A percentile compares a stretch with the other conserved stretches of the same genome.
phyloP scores from a whole-genome alignment of 1,284 basidiomycete genomes.

The Boletus calvinii region DNA sequence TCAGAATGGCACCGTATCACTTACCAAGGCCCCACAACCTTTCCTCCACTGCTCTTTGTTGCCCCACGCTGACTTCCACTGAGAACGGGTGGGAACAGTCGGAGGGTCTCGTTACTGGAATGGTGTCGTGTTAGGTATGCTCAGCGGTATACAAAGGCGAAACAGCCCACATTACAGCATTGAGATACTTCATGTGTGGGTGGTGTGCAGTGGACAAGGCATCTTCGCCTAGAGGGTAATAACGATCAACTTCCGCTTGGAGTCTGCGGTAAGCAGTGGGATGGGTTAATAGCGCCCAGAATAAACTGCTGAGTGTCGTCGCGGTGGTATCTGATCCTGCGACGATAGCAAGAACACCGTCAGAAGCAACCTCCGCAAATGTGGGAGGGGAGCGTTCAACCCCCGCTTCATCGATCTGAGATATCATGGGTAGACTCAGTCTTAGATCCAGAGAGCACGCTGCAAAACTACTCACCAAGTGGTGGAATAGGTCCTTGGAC shows the following conservation, averaged over 20 bases:
- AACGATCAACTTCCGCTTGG: constrained; percentile 50
- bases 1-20: constrained; percentile 12
- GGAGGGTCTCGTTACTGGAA: constrained; percentile 56
- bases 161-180: constrained; percentile 50
- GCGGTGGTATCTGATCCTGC: constrained; percentile 61
- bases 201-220: constrained; percentile 35
- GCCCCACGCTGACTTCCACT: constrained; percentile 52
- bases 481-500: constrained; percentile 46
- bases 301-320: constrained; percentile 42
- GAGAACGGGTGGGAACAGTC: constrained; percentile 53
- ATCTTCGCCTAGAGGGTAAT: constrained; percentile 42
- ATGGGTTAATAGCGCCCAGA: constrained; percentile 48
- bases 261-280: constrained; percentile 46
- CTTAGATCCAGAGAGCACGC: neutral
- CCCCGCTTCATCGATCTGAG: constrained; percentile 49
- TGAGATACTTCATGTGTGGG: constrained; percentile 44
- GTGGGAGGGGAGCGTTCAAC: constrained; percentile 41
- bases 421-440: constrained; percentile 2
- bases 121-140: constrained; percentile 11
- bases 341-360: constrained; percentile 50
- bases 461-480: constrained; percentile 16
- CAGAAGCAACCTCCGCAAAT: constrained; percentile 40
- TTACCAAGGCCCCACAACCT: constrained; percentile 35
- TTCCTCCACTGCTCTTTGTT: constrained; percentile 38
- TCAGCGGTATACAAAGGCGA: constrained; percentile 4